Evolutionary conservation across 441 rosid genomes (phyloP).

Genomic region (Gossypium gossypioides): DNA sequence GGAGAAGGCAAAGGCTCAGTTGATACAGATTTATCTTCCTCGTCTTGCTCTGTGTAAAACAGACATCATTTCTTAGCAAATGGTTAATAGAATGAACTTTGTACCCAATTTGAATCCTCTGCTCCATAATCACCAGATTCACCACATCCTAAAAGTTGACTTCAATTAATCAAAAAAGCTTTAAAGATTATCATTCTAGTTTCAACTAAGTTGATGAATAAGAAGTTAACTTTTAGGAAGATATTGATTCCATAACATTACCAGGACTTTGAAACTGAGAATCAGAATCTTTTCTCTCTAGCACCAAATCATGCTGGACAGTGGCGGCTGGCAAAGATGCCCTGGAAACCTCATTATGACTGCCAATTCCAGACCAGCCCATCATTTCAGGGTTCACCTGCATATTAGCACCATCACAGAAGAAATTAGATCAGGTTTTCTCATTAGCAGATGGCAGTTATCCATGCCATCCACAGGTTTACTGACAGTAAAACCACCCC

Average conservation of each 20-base stretch:
- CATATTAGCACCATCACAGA: slow-evolving; percentile 29
- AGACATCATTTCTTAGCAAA: slow-evolving; percentile 20
- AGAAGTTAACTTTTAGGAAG: neutral
- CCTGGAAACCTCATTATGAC: slow-evolving; percentile 34
- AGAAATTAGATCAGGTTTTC: slow-evolving; percentile 35
- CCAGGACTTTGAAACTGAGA: slow-evolving; percentile 31
- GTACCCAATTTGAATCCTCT: slow-evolving; percentile 15
- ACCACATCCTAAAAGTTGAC: neutral
- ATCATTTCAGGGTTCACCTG: slow-evolving; percentile 37
- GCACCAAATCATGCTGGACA: slow-evolving; percentile 28
- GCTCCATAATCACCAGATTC: neutral
- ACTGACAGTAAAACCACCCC: slow-evolving; percentile 26
- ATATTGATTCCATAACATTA: slow-evolving; percentile 1
- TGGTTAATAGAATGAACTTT: slow-evolving; percentile 19
- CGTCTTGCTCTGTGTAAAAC: slow-evolving; percentile 43
- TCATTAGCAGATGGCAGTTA: slow-evolving; percentile 32
- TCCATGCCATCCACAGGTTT: slow-evolving; percentile 28
- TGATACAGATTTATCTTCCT: slow-evolving; percentile 40
- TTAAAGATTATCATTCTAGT: neutral
- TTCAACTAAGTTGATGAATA: neutral
- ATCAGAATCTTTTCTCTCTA: slow-evolving; percentile 29
- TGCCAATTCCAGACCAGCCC: slow-evolving; percentile 39
- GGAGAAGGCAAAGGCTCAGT: slow-evolving; percentile 43
- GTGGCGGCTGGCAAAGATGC: slow-evolving; percentile 27
- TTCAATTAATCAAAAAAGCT: neutral